Conservation (phyloP, 805 yeast species). For the Metschnikowia baotianmanensis region DNA sequence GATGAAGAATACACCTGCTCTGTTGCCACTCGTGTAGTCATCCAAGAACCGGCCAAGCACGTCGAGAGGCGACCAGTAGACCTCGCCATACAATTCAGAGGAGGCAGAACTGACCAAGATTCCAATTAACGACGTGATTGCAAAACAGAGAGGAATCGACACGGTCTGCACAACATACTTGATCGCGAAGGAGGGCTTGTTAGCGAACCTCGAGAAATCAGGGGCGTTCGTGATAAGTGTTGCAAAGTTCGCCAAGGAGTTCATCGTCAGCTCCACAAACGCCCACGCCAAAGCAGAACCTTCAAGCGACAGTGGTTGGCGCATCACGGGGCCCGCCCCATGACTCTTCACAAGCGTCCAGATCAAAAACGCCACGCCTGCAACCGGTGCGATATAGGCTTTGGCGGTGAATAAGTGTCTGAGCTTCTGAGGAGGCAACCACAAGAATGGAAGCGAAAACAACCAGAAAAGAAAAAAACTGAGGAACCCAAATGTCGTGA, state of each 20-base stretch:
- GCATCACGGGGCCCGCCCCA: conserved; percentile 74
- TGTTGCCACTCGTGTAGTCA: conserved; percentile 50
- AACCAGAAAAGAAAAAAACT: conserved; percentile 83
- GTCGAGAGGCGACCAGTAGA: conserved; percentile 84
- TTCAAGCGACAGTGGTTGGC: conserved; percentile 47
- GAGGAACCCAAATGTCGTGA: conserved; percentile 71
- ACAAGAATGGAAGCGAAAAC: conserved; percentile 72
- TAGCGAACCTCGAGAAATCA: conserved; percentile 83
- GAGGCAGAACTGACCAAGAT: conserved; percentile 82
- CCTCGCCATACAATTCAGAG: conserved; percentile 58
- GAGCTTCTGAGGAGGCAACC: conserved; percentile 77
- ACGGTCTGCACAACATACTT: conserved; percentile 47
- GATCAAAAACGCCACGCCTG: conserved; percentile 76
- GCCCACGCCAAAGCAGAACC: conserved; percentile 80
- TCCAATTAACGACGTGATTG: conserved; percentile 81
- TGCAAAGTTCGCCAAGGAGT: conserved; percentile 80
- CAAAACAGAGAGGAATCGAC: conserved; percentile 74
- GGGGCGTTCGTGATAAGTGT: conserved; percentile 88
- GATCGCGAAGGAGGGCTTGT: conserved; percentile 38
- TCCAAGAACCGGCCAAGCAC: conserved; percentile 61
- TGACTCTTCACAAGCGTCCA: conserved; percentile 83
- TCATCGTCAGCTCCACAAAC: conserved; percentile 74
- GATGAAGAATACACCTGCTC: conserved; percentile 80
- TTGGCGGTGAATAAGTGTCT: conserved; percentile 83
- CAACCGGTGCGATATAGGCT: conserved; percentile 74